Conservation (phyloP, 2,329 filamentous ascomycete genomes). For the Stachybotrys elegans region DNA sequence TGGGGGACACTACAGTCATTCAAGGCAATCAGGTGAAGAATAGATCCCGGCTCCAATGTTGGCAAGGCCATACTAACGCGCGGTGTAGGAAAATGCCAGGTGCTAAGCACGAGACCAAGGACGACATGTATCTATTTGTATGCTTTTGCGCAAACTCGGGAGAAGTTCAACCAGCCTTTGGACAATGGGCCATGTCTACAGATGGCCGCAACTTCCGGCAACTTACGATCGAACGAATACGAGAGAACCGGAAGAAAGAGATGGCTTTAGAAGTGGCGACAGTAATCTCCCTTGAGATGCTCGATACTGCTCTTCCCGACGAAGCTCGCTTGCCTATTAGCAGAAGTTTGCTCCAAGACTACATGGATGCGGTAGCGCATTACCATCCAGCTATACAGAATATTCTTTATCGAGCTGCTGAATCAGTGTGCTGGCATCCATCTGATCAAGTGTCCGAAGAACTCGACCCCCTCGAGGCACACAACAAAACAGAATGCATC, state of each 20-base stretch:
- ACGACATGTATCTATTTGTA: not conserved
- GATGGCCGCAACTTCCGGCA: not conserved
- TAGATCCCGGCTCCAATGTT: not conserved
- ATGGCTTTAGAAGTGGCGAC: not conserved
- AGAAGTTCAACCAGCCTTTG: not conserved
- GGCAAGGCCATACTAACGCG: not conserved
- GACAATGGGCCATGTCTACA: not conserved
- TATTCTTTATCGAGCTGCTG: not conserved
- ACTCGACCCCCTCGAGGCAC: not conserved
- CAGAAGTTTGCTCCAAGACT: not conserved
- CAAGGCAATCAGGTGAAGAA: not conserved
- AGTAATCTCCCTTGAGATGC: not conserved
- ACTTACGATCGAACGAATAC: not conserved
- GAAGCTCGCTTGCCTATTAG: not conserved
- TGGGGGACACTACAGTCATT: not conserved
- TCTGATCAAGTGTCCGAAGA: not conserved
- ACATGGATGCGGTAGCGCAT: not conserved
- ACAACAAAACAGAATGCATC: not conserved
- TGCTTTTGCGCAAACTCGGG: not conserved
- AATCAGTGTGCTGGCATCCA: not conserved
- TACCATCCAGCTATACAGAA: not conserved
- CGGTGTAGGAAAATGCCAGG: not conserved
- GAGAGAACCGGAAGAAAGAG: not conserved
- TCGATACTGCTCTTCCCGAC: not conserved
- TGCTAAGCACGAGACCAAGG: not conserved